Conservation (phyloP, 352 stramenopile genomes). For the Phytopythium montanum region DNA sequence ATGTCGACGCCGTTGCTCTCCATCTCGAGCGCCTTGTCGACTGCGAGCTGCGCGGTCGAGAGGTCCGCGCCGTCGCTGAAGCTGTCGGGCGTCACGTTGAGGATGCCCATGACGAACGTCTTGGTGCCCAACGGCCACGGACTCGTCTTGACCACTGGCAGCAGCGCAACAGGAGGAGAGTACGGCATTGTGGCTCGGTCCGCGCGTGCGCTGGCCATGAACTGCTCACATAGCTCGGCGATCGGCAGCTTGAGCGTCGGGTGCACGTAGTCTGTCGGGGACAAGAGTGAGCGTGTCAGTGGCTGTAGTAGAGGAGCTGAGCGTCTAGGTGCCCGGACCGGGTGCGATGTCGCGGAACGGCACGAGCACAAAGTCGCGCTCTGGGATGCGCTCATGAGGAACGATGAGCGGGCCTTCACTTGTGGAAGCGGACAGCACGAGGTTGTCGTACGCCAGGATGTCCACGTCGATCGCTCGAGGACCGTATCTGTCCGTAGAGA, state of each 20-base stretch:
- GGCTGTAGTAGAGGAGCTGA: background rate
- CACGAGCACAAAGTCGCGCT: conserved; percentile 97
- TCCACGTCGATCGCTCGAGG: conserved; percentile 95
- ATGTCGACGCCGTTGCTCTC: conserved; percentile 89
- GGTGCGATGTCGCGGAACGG: conserved; percentile 93
- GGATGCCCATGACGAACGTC: conserved; percentile 96
- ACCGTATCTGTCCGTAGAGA: conserved; percentile 67
- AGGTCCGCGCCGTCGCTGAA: conserved; percentile 88
- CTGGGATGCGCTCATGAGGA: conserved; percentile 92
- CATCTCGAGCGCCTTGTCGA: conserved; percentile 89
- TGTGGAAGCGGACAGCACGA: conserved; percentile 64
- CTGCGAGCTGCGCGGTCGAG: conserved; percentile 43
- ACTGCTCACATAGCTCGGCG: conserved; percentile 41
- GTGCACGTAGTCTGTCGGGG: conserved; percentile 68
- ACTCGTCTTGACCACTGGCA: conserved; percentile 39
- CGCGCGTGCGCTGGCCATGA: conserved; percentile 1
- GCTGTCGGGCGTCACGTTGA: conserved; percentile 99
- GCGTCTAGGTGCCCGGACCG: conserved; percentile 11
- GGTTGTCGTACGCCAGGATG: conserved; percentile 91
- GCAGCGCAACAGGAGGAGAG: conserved; percentile 39
- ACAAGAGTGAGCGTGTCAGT: background rate
- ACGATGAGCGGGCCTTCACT: conserved; percentile 82
- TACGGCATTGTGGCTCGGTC: conserved; percentile 11
- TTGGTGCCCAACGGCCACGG: conserved; percentile 54
- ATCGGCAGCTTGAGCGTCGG: conserved; percentile 76